Percentiles rank a stretch among this genome's conserved stretches.
Evolutionary conservation across 2,329 filamentous ascomycete species (phyloP).

Genomic region (Colletotrichum sp.): DNA sequence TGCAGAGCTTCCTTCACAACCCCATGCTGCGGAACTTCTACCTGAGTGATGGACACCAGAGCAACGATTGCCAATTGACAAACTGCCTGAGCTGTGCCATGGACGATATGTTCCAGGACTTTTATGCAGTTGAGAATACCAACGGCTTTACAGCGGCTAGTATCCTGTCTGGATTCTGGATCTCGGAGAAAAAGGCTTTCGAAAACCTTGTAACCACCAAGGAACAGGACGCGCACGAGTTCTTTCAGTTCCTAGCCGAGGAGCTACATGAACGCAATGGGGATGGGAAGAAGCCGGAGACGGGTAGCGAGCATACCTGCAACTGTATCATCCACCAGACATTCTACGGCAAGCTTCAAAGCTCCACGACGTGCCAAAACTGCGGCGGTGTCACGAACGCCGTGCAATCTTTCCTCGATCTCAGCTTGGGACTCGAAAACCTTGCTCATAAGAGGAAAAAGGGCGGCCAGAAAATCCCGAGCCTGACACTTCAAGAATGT

Average conservation of each 20-base stretch:
- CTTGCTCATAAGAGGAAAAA: constrained; percentile 71
- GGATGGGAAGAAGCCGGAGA: constrained; percentile 67
- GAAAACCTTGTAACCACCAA: constrained; percentile 86
- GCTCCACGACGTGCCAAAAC: constrained; percentile 87
- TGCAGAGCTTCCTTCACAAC: constrained; percentile 94
- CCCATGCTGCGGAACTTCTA: constrained; percentile 92
- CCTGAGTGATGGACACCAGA: constrained; percentile 86
- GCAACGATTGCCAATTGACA: constrained; percentile 69
- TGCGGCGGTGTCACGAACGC: constrained; percentile 84
- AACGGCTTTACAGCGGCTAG: constrained; percentile 91
- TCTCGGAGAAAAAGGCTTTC: constrained; percentile 75
- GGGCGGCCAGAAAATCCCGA: constrained; percentile 49
- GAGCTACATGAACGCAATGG: constrained; percentile 86
- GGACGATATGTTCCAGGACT: constrained; percentile 77
- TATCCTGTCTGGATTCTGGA: constrained; percentile 89
- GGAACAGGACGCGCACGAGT: constrained; percentile 97
- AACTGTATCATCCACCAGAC: constrained; percentile 93
- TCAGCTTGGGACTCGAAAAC: constrained; percentile 85
- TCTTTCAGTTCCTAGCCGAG: constrained; percentile 94
- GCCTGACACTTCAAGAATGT: constrained; percentile 72
- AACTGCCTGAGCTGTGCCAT: constrained; percentile 74
- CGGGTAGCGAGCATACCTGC: constrained; percentile 69
- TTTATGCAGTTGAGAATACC: constrained; percentile 75
- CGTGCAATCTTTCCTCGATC: constrained; percentile 87
- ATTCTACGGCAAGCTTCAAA: constrained; percentile 91